Evolutionary conservation across 495 filamentous ascomycete genomes (phyloP).

Genomic region (Podospora fimiseda): DNA sequence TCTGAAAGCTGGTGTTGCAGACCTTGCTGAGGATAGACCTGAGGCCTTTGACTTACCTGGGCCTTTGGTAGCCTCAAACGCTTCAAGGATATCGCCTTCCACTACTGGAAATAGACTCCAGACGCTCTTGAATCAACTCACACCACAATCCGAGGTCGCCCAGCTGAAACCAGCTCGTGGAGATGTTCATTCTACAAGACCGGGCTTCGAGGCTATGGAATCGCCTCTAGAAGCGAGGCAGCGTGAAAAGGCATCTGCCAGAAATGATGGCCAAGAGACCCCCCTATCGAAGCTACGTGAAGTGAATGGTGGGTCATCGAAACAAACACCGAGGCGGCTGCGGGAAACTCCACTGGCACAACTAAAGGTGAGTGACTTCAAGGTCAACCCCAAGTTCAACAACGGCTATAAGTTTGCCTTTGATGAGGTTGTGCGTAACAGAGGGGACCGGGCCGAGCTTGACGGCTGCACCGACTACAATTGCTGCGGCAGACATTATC

Average conservation of each 20-base stretch:
- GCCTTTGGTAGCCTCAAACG: neutral
- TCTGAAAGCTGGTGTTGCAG: slow-evolving; percentile 13
- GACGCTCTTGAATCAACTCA: slow-evolving; percentile 8
- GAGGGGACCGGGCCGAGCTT: slow-evolving; percentile 65
- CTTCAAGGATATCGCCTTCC: neutral
- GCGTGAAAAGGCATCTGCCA: neutral
- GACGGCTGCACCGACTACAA: slow-evolving; percentile 68
- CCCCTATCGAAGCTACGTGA: neutral
- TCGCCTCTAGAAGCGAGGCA: neutral
- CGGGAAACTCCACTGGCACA: slow-evolving; percentile 47
- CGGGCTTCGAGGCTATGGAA: neutral
- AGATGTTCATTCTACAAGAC: neutral
- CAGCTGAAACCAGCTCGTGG: neutral
- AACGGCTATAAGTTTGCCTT: slow-evolving; percentile 70
- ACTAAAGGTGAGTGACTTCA: slow-evolving; percentile 66
- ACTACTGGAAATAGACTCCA: slow-evolving; percentile 5
- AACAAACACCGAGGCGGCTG: slow-evolving; percentile 32
- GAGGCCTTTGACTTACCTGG: slow-evolving; percentile 1
- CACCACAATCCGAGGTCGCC: neutral
- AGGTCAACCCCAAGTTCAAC: slow-evolving; percentile 69
- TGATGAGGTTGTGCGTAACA: slow-evolving; percentile 65
- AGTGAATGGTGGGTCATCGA: slow-evolving; percentile 6
- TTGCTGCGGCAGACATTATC: slow-evolving; percentile 72
- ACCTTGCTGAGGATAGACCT: slow-evolving; percentile 16
- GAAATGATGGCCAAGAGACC: neutral